A percentile compares a stretch with the other conserved stretches of the same genome.
These are phyloP conservation scores for Naganishia antarctica DNA, from an alignment of 768 basidiomycete genomes.

Conservation along the genomic window DNA sequence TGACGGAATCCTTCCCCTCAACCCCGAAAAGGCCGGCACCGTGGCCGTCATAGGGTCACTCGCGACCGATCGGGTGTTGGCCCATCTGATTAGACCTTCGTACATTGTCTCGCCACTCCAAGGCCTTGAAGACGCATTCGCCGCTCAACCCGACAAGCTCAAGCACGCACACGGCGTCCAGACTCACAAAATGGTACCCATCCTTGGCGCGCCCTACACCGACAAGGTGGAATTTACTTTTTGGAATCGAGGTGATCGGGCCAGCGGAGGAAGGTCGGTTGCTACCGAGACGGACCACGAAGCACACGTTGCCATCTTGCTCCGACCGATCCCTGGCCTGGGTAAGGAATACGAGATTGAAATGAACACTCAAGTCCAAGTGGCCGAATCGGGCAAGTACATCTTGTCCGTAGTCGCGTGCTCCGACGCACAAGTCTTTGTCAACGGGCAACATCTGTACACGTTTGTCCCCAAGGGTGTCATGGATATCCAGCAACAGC, in stretches of 20 bases:
- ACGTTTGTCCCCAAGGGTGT: conserved; percentile 4
- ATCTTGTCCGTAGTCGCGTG: conserved; percentile 41
- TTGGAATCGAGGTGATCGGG: conserved; percentile 37
- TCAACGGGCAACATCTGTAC: conserved; percentile 5
- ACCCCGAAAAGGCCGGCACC: conserved; percentile 49
- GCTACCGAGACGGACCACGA: conserved; percentile 1
- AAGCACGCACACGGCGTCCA: conserved; percentile 15
- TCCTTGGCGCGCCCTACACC: conserved; percentile 51
- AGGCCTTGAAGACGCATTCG: conserved; percentile 6
- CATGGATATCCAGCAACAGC: conserved; percentile 17
- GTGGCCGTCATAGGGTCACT: conserved; percentile 60
- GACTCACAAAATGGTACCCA: conserved; percentile 19
- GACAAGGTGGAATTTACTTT: conserved; percentile 51
- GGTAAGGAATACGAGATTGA: conserved; percentile 53
- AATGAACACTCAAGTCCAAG: conserved; percentile 52
- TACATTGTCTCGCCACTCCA: conserved; percentile 22
- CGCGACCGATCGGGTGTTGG: conserved; percentile 21
- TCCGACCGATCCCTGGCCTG: conserved; percentile 39
- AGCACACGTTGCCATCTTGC: conserved; percentile 17
- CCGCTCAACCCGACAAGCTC: background rate
- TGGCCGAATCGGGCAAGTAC: conserved; percentile 17
- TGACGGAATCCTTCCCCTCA: conserved; percentile 55
- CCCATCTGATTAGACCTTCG: conserved; percentile 18
- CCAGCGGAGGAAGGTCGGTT: conserved; percentile 52
- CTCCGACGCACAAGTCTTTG: conserved; percentile 48